A percentile compares a stretch with the other conserved stretches of the same genome.
phyloP scores from a whole-genome alignment of 2,329 filamentous ascomycete genomes.

The Diaporthe batatas region DNA sequence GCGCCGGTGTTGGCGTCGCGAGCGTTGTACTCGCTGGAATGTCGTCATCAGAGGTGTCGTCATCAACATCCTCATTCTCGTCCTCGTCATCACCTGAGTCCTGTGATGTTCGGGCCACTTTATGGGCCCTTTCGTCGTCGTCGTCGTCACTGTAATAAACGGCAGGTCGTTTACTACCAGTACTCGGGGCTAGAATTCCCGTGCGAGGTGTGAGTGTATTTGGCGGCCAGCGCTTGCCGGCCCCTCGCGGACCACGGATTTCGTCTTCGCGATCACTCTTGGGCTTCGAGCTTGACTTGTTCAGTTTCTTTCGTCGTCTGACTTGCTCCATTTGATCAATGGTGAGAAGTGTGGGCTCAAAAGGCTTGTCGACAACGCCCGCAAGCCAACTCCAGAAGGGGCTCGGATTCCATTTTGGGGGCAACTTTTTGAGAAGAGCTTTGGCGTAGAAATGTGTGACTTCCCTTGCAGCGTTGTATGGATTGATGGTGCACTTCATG shows the following conservation, averaged over 20 bases:
- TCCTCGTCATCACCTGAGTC: constrained; percentile 50
- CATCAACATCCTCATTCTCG: constrained; percentile 44
- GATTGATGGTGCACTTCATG: constrained; percentile 56
- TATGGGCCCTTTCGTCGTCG: constrained; percentile 52
- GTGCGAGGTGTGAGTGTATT: constrained; percentile 30
- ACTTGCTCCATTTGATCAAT: constrained; percentile 46
- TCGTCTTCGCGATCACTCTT: background rate
- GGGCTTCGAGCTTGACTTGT: background rate
- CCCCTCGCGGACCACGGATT: background rate
- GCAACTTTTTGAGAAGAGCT: constrained; percentile 55
- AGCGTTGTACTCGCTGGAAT: constrained; percentile 9
- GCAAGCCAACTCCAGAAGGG: constrained; percentile 54
- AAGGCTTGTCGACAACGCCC: constrained; percentile 47
- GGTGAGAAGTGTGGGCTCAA: constrained; percentile 46
- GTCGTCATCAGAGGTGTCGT: constrained; percentile 39
- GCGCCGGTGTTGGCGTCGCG: constrained; percentile 40
- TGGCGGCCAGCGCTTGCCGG: constrained; percentile 42
- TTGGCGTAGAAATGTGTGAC: constrained; percentile 60
- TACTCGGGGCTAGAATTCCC: constrained; percentile 29
- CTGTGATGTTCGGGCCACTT: constrained; percentile 53
- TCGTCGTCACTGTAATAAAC: constrained; percentile 55
- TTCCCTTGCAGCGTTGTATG: constrained; percentile 53
- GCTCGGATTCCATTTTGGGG: constrained; percentile 51
- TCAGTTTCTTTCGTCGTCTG: constrained; percentile 44
- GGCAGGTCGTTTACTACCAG: constrained; percentile 40